Evolutionary conservation across 2,329 filamentous ascomycete genomes (phyloP), one percentile per base, ranked within the genome.

Genomic region (Colletotrichum tropicale): DNA sequence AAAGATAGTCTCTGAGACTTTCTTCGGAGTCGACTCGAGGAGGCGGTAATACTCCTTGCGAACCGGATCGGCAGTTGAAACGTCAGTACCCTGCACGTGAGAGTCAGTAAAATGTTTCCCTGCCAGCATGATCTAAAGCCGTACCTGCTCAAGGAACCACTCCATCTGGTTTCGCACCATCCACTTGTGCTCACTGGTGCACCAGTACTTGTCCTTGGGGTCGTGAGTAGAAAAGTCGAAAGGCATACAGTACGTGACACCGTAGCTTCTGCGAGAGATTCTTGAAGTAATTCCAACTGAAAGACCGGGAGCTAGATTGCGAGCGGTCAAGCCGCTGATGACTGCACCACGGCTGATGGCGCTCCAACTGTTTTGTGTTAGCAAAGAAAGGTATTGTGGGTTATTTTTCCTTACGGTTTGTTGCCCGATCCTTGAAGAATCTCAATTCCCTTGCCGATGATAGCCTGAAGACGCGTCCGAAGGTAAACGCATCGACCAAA

Each of bases 361-460:
- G 0, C 81, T 82, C 84, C 84, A 85, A n/a, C n/a, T n/a, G n/a
- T n/a, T n/a, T n/a, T n/a, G n/a, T n/a, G n/a, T n/a, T n/a, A n/a
- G n/a, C n/a, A n/a, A n/a, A n/a, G n/a, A n/a, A n/a, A n/a, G n/a
- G n/a, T n/a, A n/a, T n/a, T n/a, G n/a, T n/a, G n/a, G n/a, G n/a
- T n/a, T n/a, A n/a, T n/a, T n/a, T n/a, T 10, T 24, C 81, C 84
- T 80, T 72, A 87, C 86, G 85, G 84, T 5, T 79, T 81, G 1
- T 70, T 77, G 1, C 82, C 81, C 0, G 74, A 66, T 0, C 80
- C 75, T 2, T 86, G 85, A 0, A 87, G 72, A 2, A 87, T 66
- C 1, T 78, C 79, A 1, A 70, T 76, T 9, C 8, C 48, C 0
- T 80, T 28, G 0, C 48, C 48, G 6, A 69, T 9, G 3, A 6